Conservation (phyloP, 306 rosid species). For the Erythrophleum fordii region DNA sequence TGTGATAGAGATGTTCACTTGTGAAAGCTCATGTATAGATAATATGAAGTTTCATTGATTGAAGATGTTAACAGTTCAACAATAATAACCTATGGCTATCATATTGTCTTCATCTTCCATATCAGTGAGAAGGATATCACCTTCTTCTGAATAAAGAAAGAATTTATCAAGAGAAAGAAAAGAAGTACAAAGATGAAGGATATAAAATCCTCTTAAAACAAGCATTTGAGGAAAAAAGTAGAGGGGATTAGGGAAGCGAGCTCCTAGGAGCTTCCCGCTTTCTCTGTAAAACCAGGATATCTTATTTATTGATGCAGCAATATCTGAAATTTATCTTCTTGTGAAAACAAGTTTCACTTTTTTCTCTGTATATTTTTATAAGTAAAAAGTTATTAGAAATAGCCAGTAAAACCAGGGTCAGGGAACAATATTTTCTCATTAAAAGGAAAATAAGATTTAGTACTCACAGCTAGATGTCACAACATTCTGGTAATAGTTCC, state of each 20-base stretch:
- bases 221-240: background rate
- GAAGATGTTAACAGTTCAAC: background rate
- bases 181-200: background rate
- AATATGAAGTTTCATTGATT: background rate
- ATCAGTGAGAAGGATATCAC: background rate
- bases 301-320: background rate
- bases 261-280: background rate
- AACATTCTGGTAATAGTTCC: slow-evolving; percentile 97
- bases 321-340: background rate
- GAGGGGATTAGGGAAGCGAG: no score
- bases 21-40: background rate
- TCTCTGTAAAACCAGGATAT: background rate
- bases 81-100: background rate
- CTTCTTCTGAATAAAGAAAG: background rate
- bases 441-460: slow-evolving; percentile 22
- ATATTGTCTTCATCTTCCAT: background rate
- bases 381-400: background rate
- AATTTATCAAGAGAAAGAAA: background rate
- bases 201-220: background rate
- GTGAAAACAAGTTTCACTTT: background rate
- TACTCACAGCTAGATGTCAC: slow-evolving; percentile 96
- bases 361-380: no score
- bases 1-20: background rate
- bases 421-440: background rate
- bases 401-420: background rate